Base-by-base conservation (phyloP, 495 filamentous ascomycete species). In the Annulohypoxylon bovei region DNA sequence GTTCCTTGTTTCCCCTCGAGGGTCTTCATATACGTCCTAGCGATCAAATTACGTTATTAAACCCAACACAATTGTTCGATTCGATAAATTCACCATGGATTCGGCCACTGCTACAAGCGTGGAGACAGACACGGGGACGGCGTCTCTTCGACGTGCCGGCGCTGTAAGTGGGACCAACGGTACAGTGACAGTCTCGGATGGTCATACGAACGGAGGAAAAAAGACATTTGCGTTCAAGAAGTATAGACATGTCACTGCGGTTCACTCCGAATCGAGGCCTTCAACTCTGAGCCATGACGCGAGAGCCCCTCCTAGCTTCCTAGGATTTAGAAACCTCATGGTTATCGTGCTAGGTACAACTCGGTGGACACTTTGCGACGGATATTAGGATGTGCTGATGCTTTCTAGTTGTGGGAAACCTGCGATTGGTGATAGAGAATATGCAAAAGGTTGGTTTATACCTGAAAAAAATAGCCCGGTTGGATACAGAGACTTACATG, bases 291-390 rank as follows among this genome's bases (percentile, higher is more conserved):
- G 93, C 81, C 89, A 92, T 57, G 95, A 97, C 74, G 82, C 93
- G 0, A 82, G 87, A 42, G 81, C 79, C 7, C 81, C 88, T 14
- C 92, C 94, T 20, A 97, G 92, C 75, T 98, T 98, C 76, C 77
- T 97, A 42, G 95, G 95, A 0, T 98, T 99, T 73, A 85, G 94
- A 32, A 99, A 99, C 71, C 83, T 99, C 50, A 98, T 98, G 95
- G 92, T 97, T 11, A 89, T 98, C 67, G 92, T 97, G 37, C 80
- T 98, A 56, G 88, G 93, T 95, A 86, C 27, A 40, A 82, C 73
- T 18, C 44, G 22, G 12, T 57, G n/a, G 12, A 22, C 6, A 14
- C n/a, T 22, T 62, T 62, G 0, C 8, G 14, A n/a, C 7, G 9
- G 23, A 42, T 23, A 20, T 46, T 0, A 49, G 53, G 6, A 22